Conservation (phyloP, 257 asterid genomes). For the Cruciata laevipes region DNA sequence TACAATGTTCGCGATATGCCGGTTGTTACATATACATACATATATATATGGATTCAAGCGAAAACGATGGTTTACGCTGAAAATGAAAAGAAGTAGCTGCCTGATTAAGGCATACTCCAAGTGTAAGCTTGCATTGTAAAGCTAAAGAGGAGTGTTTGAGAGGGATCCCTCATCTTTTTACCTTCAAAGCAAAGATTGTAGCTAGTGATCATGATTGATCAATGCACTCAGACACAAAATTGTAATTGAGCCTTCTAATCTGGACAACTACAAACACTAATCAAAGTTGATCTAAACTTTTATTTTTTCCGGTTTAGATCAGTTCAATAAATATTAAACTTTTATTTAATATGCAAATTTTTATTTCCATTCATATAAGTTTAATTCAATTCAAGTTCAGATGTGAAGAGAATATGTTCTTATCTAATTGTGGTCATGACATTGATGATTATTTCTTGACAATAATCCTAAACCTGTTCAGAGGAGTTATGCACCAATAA, state of each 20-base stretch:
- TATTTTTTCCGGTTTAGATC: too few species aligned
- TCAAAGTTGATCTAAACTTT: too few species aligned
- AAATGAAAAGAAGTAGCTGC: background rate
- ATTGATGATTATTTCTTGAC: background rate
- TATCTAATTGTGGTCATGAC: background rate
- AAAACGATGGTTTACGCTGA: background rate
- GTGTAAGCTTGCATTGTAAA: constrained; percentile 9
- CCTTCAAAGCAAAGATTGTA: constrained; percentile 40
- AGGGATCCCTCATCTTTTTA: constrained; percentile 16
- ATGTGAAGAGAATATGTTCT: too few species aligned
- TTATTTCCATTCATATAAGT: too few species aligned
- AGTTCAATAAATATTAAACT: too few species aligned
- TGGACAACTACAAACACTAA: background rate
- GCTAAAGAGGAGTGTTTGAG: constrained; percentile 27
- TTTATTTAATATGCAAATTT: too few species aligned
- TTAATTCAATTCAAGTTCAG: too few species aligned
- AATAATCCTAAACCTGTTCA: too few species aligned
- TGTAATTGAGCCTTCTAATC: background rate
- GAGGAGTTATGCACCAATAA: background rate
- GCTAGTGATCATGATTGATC: background rate
- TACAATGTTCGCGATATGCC: background rate
- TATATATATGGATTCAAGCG: background rate
- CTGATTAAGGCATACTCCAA: constrained; percentile 1
- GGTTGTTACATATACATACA: constrained; percentile 1
- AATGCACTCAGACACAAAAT: background rate